A percentile compares a stretch with the other conserved stretches of the same genome.
Conservation (phyloP, 2,329 filamentous ascomycete genomes). For the Monilinia vaccinii-corymbosi region DNA sequence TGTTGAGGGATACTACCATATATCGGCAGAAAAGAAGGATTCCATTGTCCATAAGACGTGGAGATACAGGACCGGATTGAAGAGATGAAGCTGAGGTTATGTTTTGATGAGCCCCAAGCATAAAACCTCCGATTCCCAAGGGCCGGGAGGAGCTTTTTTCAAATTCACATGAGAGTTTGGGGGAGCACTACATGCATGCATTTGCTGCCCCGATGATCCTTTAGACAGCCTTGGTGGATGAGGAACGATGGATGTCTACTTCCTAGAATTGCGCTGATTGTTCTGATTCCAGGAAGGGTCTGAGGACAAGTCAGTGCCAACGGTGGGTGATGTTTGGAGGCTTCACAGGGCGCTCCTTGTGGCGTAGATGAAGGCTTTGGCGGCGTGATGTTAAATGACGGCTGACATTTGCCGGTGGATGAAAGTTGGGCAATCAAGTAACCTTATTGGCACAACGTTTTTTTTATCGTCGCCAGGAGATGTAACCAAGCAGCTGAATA, state of each 20-base stretch:
- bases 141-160: too few species aligned
- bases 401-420: neutral
- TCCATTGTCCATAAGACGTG: neutral
- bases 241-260: too few species aligned
- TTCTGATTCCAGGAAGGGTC: neutral
- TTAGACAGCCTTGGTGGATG: neutral
- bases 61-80: neutral
- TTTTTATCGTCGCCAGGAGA: neutral
- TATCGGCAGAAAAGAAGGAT: neutral
- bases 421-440: neutral
- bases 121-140: neutral
- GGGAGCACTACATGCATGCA: neutral
- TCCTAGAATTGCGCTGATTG: constrained; percentile 1
- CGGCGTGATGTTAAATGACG: neutral
- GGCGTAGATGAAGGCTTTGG: neutral
- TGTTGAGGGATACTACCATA: neutral
- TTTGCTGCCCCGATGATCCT: neutral
- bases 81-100: neutral
- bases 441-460: neutral
- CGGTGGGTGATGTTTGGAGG: neutral
- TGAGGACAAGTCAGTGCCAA: neutral
- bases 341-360: neutral
- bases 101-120: neutral
- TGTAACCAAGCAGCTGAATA: neutral
- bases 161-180: neutral